Evolutionary conservation across 169 alveolate species (phyloP).

Genomic region (Pseudocohnilembus persalinus): DNA sequence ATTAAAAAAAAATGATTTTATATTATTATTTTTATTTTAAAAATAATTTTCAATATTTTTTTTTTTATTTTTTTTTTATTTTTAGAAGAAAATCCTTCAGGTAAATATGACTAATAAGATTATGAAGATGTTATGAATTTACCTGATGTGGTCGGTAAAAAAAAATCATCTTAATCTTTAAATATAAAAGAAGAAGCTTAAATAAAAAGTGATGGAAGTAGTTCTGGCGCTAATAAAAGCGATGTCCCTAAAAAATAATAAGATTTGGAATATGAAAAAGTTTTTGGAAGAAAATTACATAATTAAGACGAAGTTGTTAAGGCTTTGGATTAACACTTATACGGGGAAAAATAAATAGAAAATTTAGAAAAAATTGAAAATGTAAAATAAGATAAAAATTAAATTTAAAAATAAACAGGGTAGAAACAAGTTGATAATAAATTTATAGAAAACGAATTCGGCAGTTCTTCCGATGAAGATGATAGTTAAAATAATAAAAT

Average conservation of each 20-base stretch:
- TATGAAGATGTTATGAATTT: conserved; percentile 22
- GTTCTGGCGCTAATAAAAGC: not conserved
- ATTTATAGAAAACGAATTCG: not conserved
- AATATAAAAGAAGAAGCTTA: not conserved
- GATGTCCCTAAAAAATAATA: not conserved
- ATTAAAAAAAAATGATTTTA: not conserved
- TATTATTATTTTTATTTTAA: too few relatives aligned
- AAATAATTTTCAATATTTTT: not conserved
- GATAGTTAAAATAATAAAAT: not conserved
- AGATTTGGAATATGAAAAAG: not conserved
- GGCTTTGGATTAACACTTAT: not conserved
- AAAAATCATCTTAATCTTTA: not conserved
- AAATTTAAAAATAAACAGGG: not conserved
- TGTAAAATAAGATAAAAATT: not conserved
- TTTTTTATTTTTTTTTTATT: too few relatives aligned
- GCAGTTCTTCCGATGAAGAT: not conserved
- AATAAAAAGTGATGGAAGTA: not conserved
- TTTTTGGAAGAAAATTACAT: not conserved
- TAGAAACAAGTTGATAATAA: not conserved
- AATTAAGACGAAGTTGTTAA: not conserved
- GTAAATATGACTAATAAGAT: conserved; percentile 1
- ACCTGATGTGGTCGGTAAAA: not conserved
- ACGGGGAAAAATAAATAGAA: not conserved
- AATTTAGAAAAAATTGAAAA: too few relatives aligned
- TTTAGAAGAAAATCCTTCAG: not conserved